Conservation (phyloP, 768 basidiomycete genomes). For the Xerocomellus dryophilus region DNA sequence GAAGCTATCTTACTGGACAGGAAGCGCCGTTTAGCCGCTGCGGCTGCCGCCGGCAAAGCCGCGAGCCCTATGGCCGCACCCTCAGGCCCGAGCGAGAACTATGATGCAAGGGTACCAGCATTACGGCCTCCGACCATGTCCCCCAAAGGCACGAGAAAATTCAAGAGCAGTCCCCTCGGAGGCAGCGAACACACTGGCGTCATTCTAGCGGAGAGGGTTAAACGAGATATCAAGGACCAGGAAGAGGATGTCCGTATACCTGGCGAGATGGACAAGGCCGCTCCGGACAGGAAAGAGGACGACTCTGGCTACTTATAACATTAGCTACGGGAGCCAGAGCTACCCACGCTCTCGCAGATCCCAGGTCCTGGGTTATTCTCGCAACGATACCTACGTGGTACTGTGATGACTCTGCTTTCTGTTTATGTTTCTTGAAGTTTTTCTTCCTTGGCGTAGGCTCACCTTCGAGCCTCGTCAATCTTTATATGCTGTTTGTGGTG, state of each 20-base stretch:
- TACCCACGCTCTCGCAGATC: background rate
- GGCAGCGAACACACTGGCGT: conserved; percentile 42
- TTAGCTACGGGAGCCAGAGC: background rate
- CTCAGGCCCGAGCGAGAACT: conserved; percentile 11
- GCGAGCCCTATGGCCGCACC: conserved; percentile 1
- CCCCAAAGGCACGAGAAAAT: conserved; percentile 50
- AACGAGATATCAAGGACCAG: conserved; percentile 28
- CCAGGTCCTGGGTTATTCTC: background rate
- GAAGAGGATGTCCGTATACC: conserved; percentile 34
- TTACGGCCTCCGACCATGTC: conserved; percentile 16
- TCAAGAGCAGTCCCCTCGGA: conserved; percentile 72
- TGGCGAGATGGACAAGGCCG: conserved; percentile 34
- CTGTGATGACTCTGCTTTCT: background rate
- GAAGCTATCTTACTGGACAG: conserved; percentile 68
- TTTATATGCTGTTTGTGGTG: conserved; percentile 9
- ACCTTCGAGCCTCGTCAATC: background rate
- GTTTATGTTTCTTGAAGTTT: background rate
- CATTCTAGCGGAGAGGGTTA: conserved; percentile 51
- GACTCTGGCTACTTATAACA: conserved; percentile 29
- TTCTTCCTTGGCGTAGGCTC: background rate
- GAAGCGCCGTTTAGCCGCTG: conserved; percentile 48
- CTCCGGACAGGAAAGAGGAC: conserved; percentile 34
- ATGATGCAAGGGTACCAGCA: conserved; percentile 12
- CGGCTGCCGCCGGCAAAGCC: conserved; percentile 21
- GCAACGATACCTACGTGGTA: background rate